phyloP scores from a whole-genome alignment of 176 grass and related monocot genomes.

The Oryza glaberrima region DNA sequence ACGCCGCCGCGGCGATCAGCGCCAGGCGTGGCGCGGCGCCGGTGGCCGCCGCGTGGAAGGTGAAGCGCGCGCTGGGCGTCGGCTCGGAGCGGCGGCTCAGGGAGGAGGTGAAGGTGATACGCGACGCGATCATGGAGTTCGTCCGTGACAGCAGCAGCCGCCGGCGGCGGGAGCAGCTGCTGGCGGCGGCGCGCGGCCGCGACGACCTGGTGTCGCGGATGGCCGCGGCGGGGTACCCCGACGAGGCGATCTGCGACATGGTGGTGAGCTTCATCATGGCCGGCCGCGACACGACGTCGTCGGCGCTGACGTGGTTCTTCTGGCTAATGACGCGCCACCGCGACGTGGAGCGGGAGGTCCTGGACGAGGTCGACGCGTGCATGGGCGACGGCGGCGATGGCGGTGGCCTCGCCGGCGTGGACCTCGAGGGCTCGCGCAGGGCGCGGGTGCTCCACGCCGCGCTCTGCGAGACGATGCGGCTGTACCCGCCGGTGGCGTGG shows the following conservation, averaged over 20 bases:
- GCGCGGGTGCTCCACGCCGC: slow-evolving; percentile 54
- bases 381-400: not conserved
- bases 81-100: slow-evolving; percentile 56
- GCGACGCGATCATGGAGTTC: slow-evolving; percentile 39
- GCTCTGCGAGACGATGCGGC: slow-evolving; percentile 65
- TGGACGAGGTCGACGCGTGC: slow-evolving; percentile 23
- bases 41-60: slow-evolving; percentile 52
- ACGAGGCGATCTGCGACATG: slow-evolving; percentile 66
- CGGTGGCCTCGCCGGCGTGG: not conserved
- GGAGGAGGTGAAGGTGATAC: slow-evolving; percentile 47
- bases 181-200: not conserved
- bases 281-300: slow-evolving; percentile 63
- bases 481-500: slow-evolving; percentile 68
- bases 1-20: slow-evolving; percentile 51
- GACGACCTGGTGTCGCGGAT: slow-evolving; percentile 64
- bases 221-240: slow-evolving; percentile 41
- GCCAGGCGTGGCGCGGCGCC: slow-evolving; percentile 48
- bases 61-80: slow-evolving; percentile 48
- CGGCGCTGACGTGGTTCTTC: slow-evolving; percentile 77
- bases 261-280: slow-evolving; percentile 71
- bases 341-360: slow-evolving; percentile 37
- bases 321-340: slow-evolving; percentile 53
- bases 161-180: not conserved
- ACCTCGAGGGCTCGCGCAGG: slow-evolving; percentile 39
- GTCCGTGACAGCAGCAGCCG: slow-evolving; percentile 27